Conservation (phyloP, 768 basidiomycete species). For the Imleria badia region DNA sequence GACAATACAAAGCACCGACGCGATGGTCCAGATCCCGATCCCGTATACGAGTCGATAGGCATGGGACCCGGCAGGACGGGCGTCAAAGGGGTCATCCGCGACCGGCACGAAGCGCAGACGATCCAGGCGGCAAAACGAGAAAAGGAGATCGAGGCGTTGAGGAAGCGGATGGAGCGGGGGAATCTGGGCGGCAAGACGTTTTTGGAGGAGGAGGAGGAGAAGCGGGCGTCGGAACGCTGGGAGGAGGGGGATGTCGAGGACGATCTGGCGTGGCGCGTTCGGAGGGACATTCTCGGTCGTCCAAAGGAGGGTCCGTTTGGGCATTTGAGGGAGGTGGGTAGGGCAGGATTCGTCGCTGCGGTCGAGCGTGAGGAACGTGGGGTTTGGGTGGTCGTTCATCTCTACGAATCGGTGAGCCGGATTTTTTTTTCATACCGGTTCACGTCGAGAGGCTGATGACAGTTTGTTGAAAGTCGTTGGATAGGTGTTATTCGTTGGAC, state of each 20-base stretch:
- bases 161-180: conserved; percentile 60
- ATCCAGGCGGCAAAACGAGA: conserved; percentile 52
- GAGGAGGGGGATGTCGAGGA: conserved; percentile 33
- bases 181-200: conserved; percentile 69
- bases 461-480: conserved; percentile 54
- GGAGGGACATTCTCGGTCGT: conserved; percentile 47
- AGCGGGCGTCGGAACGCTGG: conserved; percentile 42
- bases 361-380: conserved; percentile 69
- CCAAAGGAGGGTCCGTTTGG: conserved; percentile 62
- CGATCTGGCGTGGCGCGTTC: conserved; percentile 12
- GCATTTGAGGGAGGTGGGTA: conserved; percentile 77
- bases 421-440: not conserved
- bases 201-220: conserved; percentile 73
- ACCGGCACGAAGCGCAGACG: conserved; percentile 66
- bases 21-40: conserved; percentile 37
- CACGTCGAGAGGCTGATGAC: not conserved
- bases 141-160: conserved; percentile 52
- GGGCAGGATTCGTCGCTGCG: conserved; percentile 68
- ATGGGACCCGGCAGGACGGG: conserved; percentile 87
- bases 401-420: conserved; percentile 71
- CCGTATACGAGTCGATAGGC: conserved; percentile 60
- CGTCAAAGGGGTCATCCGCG: conserved; percentile 86
- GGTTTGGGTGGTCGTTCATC: conserved; percentile 82
- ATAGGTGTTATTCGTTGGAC: conserved; percentile 72
- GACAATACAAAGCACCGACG: conserved; percentile 51